Base-by-base conservation (phyloP, 371 early-diverging fungal genomes). In the Parasitella parasitica region DNA sequence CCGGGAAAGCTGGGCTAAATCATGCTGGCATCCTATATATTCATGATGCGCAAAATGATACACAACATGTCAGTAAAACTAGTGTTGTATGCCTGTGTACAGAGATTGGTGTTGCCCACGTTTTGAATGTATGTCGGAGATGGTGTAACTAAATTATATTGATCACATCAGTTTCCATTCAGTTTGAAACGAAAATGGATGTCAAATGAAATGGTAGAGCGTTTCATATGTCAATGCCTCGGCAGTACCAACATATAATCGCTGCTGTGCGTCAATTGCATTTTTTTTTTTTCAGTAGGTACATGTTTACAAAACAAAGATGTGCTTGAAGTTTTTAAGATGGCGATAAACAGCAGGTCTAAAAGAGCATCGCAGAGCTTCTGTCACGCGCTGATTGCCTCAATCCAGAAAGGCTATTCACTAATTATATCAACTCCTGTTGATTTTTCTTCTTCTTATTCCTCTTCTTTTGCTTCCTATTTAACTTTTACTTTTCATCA, bases 361-460 rank as follows among this genome's bases (percentile, higher is more conserved):
- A 57, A 57, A 56, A 38, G 35, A 41, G 32, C 32, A 36, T 28
- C 55, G 13, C 50, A 51, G 38, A 59, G 20, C 20, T 38, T 48
- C 54, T 68, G 60, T 63, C 69, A 68, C 69, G 69, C 69, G 64
- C 59, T 63, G 26, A 55, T 56, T 54, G 35, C 37, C 69, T 67
- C 68, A 59, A 67, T 67, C 55, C 53, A 67, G 68, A 54, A 67
- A 63, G 53, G 38, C 30, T 59, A 63, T 59, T 39, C 37, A 59
- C 16, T 27, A 24, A 57, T 46, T 24, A 57, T 36, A 57, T 54
- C 50, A 49, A 59, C 48, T 38, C 55, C 55, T 62, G 24, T 46
- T 46, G 24, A 46, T 46, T 46, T 13, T 3, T 20, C 24, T 24
- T 9, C 20, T 20, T 43, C 46, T 43, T 52, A 39, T 48, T 46